Percentiles rank a stretch among this genome's conserved stretches.
These are phyloP conservation scores for Saccharomyces pastorianus DNA, from an alignment of 1,139 yeast genomes.

Conservation along the genomic window DNA sequence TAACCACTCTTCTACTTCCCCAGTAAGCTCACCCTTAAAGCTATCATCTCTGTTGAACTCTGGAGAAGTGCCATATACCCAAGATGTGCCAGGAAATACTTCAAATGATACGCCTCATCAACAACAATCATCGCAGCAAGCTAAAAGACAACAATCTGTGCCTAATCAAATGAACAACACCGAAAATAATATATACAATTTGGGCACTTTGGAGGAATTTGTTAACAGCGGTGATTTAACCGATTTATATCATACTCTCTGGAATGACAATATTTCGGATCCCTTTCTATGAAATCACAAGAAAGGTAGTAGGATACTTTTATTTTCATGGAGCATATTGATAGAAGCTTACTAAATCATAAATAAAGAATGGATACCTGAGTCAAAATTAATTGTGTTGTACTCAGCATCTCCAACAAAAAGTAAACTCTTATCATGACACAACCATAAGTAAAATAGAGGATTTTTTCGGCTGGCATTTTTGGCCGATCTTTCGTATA, in stretches of 20 bases:
- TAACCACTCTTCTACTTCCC: not conserved
- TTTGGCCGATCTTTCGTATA: not conserved
- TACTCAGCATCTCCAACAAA: not conserved
- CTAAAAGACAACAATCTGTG: not conserved
- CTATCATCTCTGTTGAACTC: not conserved
- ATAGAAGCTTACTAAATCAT: not conserved
- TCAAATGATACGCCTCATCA: not conserved
- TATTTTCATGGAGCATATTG: not conserved
- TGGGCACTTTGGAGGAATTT: constrained; percentile 30
- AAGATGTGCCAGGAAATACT: not conserved
- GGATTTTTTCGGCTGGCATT: not conserved
- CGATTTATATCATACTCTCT: constrained; percentile 24
- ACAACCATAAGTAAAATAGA: not conserved
- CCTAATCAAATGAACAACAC: not conserved
- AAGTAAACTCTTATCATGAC: not conserved
- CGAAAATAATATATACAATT: constrained; percentile 11
- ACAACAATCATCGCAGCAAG: not conserved
- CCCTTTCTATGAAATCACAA: not conserved
- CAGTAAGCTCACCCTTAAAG: not conserved
- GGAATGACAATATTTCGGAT: constrained; percentile 26
- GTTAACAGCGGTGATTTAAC: constrained; percentile 25
- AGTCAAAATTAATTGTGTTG: not conserved
- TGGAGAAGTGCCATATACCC: not conserved
- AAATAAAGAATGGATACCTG: not conserved
- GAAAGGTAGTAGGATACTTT: not conserved